Evolutionary conservation across 495 filamentous ascomycete genomes (phyloP).

Genomic region (Bryoglossum gracile): DNA sequence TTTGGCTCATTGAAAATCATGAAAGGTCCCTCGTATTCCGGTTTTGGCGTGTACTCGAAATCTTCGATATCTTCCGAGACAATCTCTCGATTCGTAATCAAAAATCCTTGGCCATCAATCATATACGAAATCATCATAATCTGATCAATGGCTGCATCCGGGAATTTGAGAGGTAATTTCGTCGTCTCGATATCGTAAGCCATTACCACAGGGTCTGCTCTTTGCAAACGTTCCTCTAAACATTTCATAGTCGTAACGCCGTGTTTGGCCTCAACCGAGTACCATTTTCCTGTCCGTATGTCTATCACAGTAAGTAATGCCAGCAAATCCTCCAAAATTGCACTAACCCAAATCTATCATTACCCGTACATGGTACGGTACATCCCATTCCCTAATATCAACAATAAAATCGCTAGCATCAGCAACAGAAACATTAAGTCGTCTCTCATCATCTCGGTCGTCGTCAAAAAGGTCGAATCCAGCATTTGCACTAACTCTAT

Average conservation of each 20-base stretch:
- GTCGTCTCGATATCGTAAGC: constrained; percentile 98
- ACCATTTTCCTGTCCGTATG: constrained; percentile 96
- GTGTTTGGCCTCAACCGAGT: constrained; percentile 89
- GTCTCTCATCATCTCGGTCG: constrained; percentile 75
- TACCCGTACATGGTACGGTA: constrained; percentile 98
- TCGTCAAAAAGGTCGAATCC: constrained; percentile 97
- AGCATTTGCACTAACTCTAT: constrained; percentile 57
- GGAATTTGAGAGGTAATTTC: constrained; percentile 94
- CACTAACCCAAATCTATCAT: constrained; percentile 88
- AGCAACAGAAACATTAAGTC: constrained; percentile 64
- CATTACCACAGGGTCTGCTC: constrained; percentile 91
- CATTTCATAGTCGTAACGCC: constrained; percentile 72
- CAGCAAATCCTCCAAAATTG: too few species aligned
- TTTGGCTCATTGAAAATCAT: constrained; percentile 98
- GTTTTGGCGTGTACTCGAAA: constrained; percentile 96
- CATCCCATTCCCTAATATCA: constrained; percentile 98
- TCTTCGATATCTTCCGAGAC: constrained; percentile 96
- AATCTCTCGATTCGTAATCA: constrained; percentile 97
- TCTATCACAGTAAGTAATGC: constrained; percentile 41
- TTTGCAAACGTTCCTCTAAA: constrained; percentile 79
- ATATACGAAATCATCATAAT: constrained; percentile 99
- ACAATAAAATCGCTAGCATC: constrained; percentile 97
- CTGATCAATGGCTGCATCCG: constrained; percentile 91
- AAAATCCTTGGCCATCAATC: constrained; percentile 97
- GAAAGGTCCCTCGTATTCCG: constrained; percentile 90